A percentile compares a stretch with the other conserved stretches of the same genome.
phyloP scores from a whole-genome alignment of 2,329 filamentous ascomycete species.

The Clonostachys rosea region DNA sequence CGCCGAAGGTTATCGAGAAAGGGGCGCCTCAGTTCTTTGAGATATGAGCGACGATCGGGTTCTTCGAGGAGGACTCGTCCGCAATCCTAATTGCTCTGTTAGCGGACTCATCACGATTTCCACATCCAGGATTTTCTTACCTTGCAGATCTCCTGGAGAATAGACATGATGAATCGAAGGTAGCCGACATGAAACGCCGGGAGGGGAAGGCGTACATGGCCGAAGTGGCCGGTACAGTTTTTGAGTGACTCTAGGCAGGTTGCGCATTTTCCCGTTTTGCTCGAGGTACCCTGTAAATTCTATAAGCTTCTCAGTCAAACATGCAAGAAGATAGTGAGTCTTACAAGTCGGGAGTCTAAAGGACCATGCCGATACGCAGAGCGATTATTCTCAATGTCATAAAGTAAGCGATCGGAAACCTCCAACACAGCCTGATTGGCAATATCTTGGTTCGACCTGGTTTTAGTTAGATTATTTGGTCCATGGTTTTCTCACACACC shows the following conservation, averaged over 20 bases:
- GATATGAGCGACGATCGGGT: constrained; percentile 67
- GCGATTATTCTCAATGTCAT: constrained; percentile 80
- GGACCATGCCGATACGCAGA: constrained; percentile 77
- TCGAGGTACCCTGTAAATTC: constrained; percentile 65
- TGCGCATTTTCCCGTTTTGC: constrained; percentile 71
- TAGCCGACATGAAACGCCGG: constrained; percentile 97
- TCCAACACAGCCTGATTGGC: constrained; percentile 93
- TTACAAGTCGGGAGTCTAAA: constrained; percentile 74
- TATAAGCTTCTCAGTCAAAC: constrained; percentile 1
- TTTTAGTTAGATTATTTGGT: not conserved
- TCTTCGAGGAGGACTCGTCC: constrained; percentile 80
- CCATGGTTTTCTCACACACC: too few relatives aligned
- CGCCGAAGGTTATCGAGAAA: constrained; percentile 83
- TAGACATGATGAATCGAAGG: constrained; percentile 85
- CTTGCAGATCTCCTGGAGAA: constrained; percentile 95
- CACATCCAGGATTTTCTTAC: constrained; percentile 14
- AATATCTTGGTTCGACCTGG: constrained; percentile 85
- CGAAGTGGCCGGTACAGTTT: constrained; percentile 92
- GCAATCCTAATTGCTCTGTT: constrained; percentile 53
- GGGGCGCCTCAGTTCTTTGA: constrained; percentile 77
- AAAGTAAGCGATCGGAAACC: constrained; percentile 89
- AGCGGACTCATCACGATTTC: not conserved
- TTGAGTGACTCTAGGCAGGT: constrained; percentile 81
- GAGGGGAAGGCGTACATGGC: constrained; percentile 83
- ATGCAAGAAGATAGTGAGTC: constrained; percentile 6